Conservation (phyloP, 345 rosid species). For the Sonneratia caseolaris region DNA sequence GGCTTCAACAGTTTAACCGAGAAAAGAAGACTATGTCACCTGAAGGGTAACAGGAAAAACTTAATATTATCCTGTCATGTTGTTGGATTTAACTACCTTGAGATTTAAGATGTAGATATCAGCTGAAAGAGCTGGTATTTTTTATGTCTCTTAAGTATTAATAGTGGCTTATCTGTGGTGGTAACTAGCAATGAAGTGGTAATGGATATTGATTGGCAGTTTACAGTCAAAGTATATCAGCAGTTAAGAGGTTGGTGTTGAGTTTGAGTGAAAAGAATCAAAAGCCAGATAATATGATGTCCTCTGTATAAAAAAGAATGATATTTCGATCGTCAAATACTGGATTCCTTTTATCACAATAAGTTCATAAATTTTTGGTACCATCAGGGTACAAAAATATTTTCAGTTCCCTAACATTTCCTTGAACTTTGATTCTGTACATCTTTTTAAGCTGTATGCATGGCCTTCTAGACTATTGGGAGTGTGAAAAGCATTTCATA, state of each 20-base stretch:
- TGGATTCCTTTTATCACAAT: background rate
- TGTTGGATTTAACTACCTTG: background rate
- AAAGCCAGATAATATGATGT: background rate
- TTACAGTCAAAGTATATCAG: background rate
- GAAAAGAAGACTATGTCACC: constrained; percentile 51
- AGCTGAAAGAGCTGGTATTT: background rate
- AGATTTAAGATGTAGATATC: background rate
- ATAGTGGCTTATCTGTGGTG: background rate
- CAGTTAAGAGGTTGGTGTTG: background rate
- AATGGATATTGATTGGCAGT: background rate
- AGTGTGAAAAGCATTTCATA: background rate
- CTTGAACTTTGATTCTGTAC: background rate
- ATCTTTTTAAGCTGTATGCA: background rate
- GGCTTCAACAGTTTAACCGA: constrained; percentile 61
- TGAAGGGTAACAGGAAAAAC: constrained; percentile 42
- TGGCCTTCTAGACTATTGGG: background rate
- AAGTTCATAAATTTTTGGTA: background rate
- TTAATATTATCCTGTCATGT: background rate
- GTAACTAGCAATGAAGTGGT: background rate
- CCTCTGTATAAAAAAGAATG: background rate
- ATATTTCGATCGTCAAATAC: background rate
- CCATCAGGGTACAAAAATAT: background rate
- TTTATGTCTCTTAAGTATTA: background rate
- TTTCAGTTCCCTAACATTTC: background rate
- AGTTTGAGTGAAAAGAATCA: background rate